Evolutionary conservation across 169 alveolate genomes (phyloP), one percentile per base, ranked within the genome.

Genomic region (Condylostoma magnum): DNA sequence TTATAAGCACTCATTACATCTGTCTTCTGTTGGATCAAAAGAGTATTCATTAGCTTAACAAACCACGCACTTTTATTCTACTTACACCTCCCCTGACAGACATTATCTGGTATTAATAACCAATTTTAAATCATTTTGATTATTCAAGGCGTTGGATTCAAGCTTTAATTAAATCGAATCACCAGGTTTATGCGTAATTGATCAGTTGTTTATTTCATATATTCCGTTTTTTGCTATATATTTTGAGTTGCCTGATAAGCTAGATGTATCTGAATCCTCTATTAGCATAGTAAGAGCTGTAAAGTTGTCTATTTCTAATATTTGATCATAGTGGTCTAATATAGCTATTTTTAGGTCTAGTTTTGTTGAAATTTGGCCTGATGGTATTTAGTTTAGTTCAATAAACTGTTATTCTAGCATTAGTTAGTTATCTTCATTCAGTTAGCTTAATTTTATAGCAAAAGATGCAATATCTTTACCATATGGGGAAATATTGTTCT

Each of bases 1-100:
- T 4, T 82, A 38, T 34, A 76, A 86, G 31, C 90, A 82, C 0
- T n/a, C 31, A 33, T 6, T 8, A 37, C 90, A 82, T 0, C 53
- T 28, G 2, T 5, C 30, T 20, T 57, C 50, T 5, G 38, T 28
- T 33, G 69, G 69, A 37, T n/a, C 25, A 15, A 57, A 20, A 33
- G 30, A 15, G 28, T 57, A 57, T 28, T 28, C 12, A 8, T 36
- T 27, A 5, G 47, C 4, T 20, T 31, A 34, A 37, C 69, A 57
- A 34, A 34, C 20, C 1, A 34, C 31, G 4, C 69, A 57, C 18
- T 27, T 18, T 28, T 28, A 18, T 4, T 51, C 52, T 34, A 18
- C 31, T 5, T 18, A 20, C 1, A 28, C 47, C 28, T 57, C 69
- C 15, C 69, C 69, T 33, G 4, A 8, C n/a, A 18, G 5, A 4